Evolutionary conservation across 331 rosid species (phyloP), one percentile per base, ranked within the genome.

Genomic region (Cydonia oblonga): DNA sequence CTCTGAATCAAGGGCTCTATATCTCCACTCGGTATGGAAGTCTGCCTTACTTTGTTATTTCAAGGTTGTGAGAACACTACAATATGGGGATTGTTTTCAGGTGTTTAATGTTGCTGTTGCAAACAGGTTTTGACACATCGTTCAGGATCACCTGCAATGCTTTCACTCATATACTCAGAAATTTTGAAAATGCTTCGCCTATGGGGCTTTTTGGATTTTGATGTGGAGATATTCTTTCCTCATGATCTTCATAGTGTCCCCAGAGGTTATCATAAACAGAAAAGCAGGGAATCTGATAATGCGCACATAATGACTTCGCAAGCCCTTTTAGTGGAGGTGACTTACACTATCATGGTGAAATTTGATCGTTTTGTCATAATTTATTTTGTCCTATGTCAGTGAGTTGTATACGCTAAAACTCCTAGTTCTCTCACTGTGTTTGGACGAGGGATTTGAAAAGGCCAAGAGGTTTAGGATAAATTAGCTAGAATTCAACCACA

Each of bases 61-160:
- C 29, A 53, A 61, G 65, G 56, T 65, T 65, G 38, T 38, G 68
- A 72, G 73, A 79, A 77, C 52, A 53, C 30, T 63, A 13, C 35
- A 32, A 58, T 28, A 61, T 29, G 38, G 25, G 23, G 24, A 32
- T 71, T 64, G 23, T 64, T 78, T 75, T 52, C 38, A 57, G 68
- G 72, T 64, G 53, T 78, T 84, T 68, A 35, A 25, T 78, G 74
- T 65, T 60, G 24, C 60, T 78, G 57, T 59, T 76, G 16, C 71
- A 83, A 75, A 70, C 86, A 91, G 97, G 98, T 91, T 84, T 87
- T 93, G 96, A 93, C 98, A 25, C 96, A 93, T 75, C 97, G 97
- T 59, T 81, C 92, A 26, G 97, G 97, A 71, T 87, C 97, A 33
- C 72, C 85, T n/a, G 88, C 92, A 71, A 80, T 91, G 89, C 88